These are phyloP conservation scores for Lentinula novae-zelandiae DNA, from an alignment of 1,284 basidiomycete species.

Conservation along the genomic window DNA sequence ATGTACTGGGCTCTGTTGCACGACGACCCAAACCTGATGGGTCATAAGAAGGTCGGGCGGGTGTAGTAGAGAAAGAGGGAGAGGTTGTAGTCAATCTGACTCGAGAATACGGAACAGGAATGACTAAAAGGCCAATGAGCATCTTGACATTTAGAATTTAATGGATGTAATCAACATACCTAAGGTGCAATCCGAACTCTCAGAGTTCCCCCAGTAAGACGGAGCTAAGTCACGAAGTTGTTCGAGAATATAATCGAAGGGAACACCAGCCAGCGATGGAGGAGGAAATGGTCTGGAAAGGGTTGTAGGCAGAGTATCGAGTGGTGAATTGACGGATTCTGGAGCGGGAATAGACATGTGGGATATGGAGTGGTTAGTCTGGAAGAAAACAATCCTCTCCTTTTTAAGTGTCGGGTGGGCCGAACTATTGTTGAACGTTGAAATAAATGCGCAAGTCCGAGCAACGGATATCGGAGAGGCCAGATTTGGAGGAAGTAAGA, in stretches of 20 bases:
- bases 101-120: constrained; percentile 43
- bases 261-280: constrained; percentile 57
- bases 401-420: constrained; percentile 26
- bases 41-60: constrained; percentile 21
- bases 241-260: constrained; percentile 65
- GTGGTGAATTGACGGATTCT: constrained; percentile 16
- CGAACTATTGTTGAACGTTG: constrained; percentile 33
- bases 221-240: constrained; percentile 63
- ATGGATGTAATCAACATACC: constrained; percentile 33
- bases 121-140: constrained; percentile 31
- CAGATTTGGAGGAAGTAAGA: not conserved
- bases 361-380: constrained; percentile 26
- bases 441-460: constrained; percentile 10
- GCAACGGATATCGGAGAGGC: constrained; percentile 28
- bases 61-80: constrained; percentile 24
- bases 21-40: constrained; percentile 40
- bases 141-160: not conserved
- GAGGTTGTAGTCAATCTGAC: constrained; percentile 27
- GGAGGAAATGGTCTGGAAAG: constrained; percentile 58
- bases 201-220: constrained; percentile 65
- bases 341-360: constrained; percentile 19
- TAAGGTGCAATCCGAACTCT: constrained; percentile 72
- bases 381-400: constrained; percentile 21
- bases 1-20: constrained; percentile 45
- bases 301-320: constrained; percentile 35